A percentile compares a stretch with the other conserved stretches of the same genome.
phyloP scores from a whole-genome alignment of 2,329 filamentous ascomycete genomes.

The Colletotrichum sp. region DNA sequence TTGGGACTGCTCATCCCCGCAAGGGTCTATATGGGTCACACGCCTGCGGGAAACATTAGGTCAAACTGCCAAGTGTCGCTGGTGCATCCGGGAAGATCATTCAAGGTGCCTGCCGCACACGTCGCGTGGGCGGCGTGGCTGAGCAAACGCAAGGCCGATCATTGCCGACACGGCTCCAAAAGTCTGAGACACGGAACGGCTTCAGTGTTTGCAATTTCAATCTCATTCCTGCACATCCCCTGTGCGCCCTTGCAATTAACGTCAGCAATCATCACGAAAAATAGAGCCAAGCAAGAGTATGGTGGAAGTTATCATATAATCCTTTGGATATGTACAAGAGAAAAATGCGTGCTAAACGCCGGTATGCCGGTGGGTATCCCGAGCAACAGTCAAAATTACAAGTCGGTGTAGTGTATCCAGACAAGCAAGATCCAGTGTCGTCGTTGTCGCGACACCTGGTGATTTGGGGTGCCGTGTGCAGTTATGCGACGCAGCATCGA shows the following conservation, averaged over 20 bases:
- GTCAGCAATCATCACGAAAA: background rate
- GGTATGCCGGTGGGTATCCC: background rate
- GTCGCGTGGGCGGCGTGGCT: background rate
- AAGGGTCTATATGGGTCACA: background rate
- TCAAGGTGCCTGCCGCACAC: background rate
- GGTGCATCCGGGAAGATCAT: background rate
- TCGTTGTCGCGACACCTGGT: background rate
- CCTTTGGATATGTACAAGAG: constrained; percentile 15
- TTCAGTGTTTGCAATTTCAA: background rate
- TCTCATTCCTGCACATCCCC: background rate
- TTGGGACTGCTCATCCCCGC: background rate
- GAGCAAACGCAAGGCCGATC: background rate
- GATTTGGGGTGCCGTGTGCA: background rate
- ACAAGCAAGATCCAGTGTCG: constrained; percentile 4
- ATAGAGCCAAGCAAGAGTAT: background rate
- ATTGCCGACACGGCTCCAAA: background rate
- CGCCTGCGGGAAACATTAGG: background rate
- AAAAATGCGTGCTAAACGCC: constrained; percentile 10
- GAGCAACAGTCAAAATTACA: constrained; percentile 14
- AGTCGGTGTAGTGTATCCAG: constrained; percentile 9
- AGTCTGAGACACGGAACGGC: constrained; percentile 9
- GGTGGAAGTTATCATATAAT: constrained; percentile 10
- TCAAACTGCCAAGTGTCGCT: constrained; percentile 16
- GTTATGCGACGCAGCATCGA: background rate
- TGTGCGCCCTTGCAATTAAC: background rate